These are phyloP conservation scores for Arabidopsis lyrata DNA, from an alignment of 441 rosid species.

Conservation along the genomic window DNA sequence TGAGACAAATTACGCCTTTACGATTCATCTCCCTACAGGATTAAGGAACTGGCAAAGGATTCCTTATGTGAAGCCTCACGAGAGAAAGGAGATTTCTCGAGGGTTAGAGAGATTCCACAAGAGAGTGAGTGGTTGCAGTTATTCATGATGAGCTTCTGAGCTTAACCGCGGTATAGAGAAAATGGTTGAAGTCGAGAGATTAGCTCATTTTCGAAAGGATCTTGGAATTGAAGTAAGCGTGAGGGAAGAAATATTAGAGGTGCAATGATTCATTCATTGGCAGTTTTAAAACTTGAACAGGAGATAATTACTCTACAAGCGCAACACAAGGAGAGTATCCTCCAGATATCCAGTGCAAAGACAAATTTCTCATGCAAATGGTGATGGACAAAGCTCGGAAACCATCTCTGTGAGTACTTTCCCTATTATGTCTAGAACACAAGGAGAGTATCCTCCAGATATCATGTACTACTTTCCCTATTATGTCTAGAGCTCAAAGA, in stretches of 20 bases:
- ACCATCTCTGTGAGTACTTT: conserved; percentile 70
- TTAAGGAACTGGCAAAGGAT: conserved; percentile 80
- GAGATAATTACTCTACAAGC: conserved; percentile 73
- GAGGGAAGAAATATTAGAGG: conserved; percentile 60
- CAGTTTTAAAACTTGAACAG: neutral
- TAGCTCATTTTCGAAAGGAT: conserved; percentile 83
- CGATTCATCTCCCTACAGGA: conserved; percentile 75
- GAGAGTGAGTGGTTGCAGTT: conserved; percentile 72
- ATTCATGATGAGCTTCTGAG: conserved; percentile 74
- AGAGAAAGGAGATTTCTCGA: conserved; percentile 54
- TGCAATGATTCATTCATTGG: neutral
- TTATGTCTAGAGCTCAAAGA: no score
- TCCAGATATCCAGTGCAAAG: conserved; percentile 93
- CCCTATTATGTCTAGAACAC: no score
- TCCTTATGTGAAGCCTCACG: conserved; percentile 78
- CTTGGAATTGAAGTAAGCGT: conserved; percentile 70
- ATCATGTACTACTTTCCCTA: no score
- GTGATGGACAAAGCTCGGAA: conserved; percentile 60
- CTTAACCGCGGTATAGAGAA: conserved; percentile 74
- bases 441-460: conserved; percentile 41
- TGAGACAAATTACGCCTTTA: conserved; percentile 71
- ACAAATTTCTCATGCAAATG: conserved; percentile 90
- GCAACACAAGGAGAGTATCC: conserved; percentile 68
- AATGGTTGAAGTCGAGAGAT: conserved; percentile 76
- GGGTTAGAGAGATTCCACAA: conserved; percentile 54